These are phyloP conservation scores for Trichocladium uniseriatum DNA, from an alignment of 495 filamentous ascomycete species.

Conservation along the genomic window DNA sequence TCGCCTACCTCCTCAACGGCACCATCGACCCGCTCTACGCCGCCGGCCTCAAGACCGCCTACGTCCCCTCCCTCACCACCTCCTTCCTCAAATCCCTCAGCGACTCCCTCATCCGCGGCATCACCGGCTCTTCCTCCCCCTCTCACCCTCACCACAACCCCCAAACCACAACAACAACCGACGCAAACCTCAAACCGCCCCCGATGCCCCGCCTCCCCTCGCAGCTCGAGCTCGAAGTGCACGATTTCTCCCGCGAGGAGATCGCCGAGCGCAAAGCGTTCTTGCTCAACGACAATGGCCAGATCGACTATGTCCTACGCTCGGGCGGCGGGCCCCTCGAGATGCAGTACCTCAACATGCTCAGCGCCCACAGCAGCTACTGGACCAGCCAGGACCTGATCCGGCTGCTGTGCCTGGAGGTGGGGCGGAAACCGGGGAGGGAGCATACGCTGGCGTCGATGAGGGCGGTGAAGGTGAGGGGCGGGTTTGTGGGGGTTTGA, in stretches of 20 bases:
- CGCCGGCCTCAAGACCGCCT: constrained; percentile 61
- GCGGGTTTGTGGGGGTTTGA: constrained; percentile 10
- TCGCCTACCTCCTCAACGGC: constrained; percentile 87
- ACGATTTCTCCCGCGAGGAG: constrained; percentile 88
- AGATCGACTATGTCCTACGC: constrained; percentile 80
- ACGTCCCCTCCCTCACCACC: constrained; percentile 62
- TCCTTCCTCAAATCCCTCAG: constrained; percentile 59
- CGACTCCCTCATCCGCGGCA: constrained; percentile 48
- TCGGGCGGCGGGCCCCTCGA: constrained; percentile 75
- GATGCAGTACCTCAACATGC: constrained; percentile 94
- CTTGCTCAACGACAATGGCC: constrained; percentile 88
- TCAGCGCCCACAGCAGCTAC: constrained; percentile 92
- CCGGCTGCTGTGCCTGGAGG: constrained; percentile 75
- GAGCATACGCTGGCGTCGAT: constrained; percentile 56
- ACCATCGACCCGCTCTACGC: constrained; percentile 76
- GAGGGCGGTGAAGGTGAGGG: constrained; percentile 61
- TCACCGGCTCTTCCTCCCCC: constrained; percentile 17
- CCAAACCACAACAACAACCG: too few species aligned
- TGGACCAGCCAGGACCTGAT: constrained; percentile 83
- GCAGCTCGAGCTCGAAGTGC: constrained; percentile 87
- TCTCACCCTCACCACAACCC: neutral
- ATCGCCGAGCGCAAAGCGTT: constrained; percentile 82
- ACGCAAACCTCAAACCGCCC: constrained; percentile 25
- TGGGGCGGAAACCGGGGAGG: constrained; percentile 66
- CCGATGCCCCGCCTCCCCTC: constrained; percentile 61